A percentile compares a stretch with the other conserved stretches of the same genome.
Evolutionary conservation across 495 filamentous ascomycete species (phyloP).

Genomic region (Chaetomium tenue): DNA sequence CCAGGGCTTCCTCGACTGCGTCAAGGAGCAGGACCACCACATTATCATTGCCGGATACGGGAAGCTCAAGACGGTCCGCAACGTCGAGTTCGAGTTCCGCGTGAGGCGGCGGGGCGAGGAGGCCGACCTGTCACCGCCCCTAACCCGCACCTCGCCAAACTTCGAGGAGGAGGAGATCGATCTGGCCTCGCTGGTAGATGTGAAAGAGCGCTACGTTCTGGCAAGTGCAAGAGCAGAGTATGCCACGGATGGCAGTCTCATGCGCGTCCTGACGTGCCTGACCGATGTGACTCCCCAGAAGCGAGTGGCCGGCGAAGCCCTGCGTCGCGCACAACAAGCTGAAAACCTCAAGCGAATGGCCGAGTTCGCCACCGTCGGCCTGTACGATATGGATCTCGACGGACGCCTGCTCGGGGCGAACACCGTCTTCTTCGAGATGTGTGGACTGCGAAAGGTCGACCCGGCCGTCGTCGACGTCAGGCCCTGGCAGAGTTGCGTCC

Average conservation of each 20-base stretch:
- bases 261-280: constrained; percentile 46
- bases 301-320: constrained; percentile 43
- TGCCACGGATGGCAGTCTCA: constrained; percentile 37
- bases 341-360: constrained; percentile 51
- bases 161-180: constrained; percentile 45
- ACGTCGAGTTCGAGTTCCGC: constrained; percentile 45
- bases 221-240: constrained; percentile 45
- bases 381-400: constrained; percentile 49
- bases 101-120: constrained; percentile 32
- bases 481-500: constrained; percentile 42
- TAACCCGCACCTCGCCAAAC: constrained; percentile 41
- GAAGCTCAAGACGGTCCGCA: constrained; percentile 36
- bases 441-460: constrained; percentile 39
- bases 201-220: constrained; percentile 40
- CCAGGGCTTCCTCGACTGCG: constrained; percentile 40
- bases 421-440: constrained; percentile 49
- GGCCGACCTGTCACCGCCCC: constrained; percentile 27
- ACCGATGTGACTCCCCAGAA: constrained; percentile 47
- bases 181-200: constrained; percentile 32
- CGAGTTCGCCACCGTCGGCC: constrained; percentile 47
- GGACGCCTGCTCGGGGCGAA: constrained; percentile 45
- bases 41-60: constrained; percentile 37
- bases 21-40: constrained; percentile 42
- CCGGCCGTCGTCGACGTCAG: constrained; percentile 31
- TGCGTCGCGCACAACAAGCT: constrained; percentile 45